A percentile compares a stretch with the other conserved stretches of the same genome.
Conservation (phyloP, 176 grass and related monocot species). For the Puya raimondii region DNA sequence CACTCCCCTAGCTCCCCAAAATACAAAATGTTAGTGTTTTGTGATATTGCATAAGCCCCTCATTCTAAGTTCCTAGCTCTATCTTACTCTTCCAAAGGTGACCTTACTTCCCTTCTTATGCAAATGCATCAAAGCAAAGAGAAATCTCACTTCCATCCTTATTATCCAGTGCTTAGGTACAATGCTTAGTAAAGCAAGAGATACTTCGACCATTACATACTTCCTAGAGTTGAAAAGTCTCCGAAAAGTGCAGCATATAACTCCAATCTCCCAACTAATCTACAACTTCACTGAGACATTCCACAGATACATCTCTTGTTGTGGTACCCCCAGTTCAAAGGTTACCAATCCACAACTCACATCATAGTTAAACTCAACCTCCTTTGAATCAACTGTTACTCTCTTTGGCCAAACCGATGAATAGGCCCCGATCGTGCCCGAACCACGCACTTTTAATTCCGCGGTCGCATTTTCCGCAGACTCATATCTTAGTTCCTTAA, state of each 20-base stretch:
- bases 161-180: too few relatives aligned
- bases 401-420: conserved; percentile 37
- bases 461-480: neutral
- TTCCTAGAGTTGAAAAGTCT: neutral
- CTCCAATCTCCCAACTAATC: neutral
- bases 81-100: too few relatives aligned
- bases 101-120: too few relatives aligned
- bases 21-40: too few relatives aligned
- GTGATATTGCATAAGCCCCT: too few relatives aligned
- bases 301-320: conserved; percentile 43
- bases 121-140: too few relatives aligned
- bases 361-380: conserved; percentile 35
- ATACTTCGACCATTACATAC: too few relatives aligned
- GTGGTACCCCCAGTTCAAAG: conserved; percentile 34
- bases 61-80: too few relatives aligned
- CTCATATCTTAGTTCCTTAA: conserved; percentile 27
- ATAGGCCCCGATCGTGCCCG: conserved; percentile 40
- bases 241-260: neutral
- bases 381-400: conserved; percentile 26
- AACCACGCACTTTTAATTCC: conserved; percentile 30
- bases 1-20: too few relatives aligned
- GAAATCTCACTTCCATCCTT: too few relatives aligned
- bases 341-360: conserved; percentile 24
- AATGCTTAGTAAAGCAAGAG: too few relatives aligned
- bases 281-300: conserved; percentile 31